Evolutionary conservation across 1,284 basidiomycete species (phyloP), one percentile per base, ranked within the genome.

Genomic region (Fomitopsis palustris): DNA sequence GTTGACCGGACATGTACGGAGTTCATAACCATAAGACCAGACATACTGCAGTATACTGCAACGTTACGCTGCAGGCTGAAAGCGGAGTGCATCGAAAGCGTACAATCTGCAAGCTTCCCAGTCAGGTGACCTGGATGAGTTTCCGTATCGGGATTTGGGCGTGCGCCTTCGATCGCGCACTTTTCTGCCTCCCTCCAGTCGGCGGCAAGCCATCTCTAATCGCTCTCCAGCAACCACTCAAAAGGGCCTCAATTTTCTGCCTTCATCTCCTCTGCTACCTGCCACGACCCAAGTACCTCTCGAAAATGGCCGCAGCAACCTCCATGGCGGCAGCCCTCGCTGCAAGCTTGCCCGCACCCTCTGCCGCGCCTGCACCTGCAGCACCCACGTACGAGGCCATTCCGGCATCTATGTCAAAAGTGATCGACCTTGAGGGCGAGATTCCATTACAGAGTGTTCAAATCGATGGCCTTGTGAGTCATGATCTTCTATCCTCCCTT

Each of bases 291-390:
- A 35, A 12, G 16, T 2, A 25, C 21, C 16, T 39, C 27, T 17
- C 23, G 49, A 59, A 39, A 62, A 79, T 75, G 75, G 85, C 86
- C 74, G 78, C 78, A 27, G 83, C 85, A 64, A 85, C 85, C 41
- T 94, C 93, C 56, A 95, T 95, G 92, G 93, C 93, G 56, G 92
- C 91, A 72, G 84, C 90, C 43, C 81, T 95, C 39, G 93, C 93
- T 69, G 93, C 93, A 37, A 87, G 89, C 27, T 79, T 94, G 35
- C 93, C 93, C 51, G 80, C 85, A 65, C 83, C 84, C 33, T 75
- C 84, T 58, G 70, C 83, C 42, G 79, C 83, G 31, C 80, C 85
- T 19, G 75, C 80, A 8, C 83, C 86, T 16, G 78, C 81, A 56
- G 82, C 85, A 33, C 85, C 89, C 14, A 82, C 81, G 31, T 85